Conservation (phyloP, 2,329 filamentous ascomycete species). For the Akanthomyces uredinophilus region DNA sequence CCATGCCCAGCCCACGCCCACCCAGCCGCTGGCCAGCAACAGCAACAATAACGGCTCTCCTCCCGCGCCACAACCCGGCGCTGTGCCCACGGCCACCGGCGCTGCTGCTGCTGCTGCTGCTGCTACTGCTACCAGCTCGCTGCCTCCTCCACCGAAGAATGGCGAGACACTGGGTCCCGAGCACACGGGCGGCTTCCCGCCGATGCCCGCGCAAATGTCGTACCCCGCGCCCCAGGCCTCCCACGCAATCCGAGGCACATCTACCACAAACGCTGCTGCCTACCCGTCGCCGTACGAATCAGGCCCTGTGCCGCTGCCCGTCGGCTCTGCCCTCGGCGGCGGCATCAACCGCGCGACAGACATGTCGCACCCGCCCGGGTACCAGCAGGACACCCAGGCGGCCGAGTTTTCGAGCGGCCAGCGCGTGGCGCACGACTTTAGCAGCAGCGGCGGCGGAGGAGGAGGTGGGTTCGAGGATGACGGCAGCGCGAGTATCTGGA, state of each 20-base stretch:
- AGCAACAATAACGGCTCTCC: constrained; percentile 45
- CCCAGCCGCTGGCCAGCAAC: constrained; percentile 36
- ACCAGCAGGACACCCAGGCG: constrained; percentile 51
- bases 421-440: constrained; percentile 30
- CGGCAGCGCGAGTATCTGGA: constrained; percentile 35
- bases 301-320: not conserved
- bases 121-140: not conserved
- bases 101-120: constrained; percentile 1
- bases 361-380: constrained; percentile 48
- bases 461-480: constrained; percentile 38
- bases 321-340: constrained; percentile 16
- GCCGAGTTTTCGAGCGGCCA: constrained; percentile 47
- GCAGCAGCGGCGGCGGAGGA: constrained; percentile 25
- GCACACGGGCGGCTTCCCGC: constrained; percentile 21
- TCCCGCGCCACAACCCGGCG: constrained; percentile 53
- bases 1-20: constrained; percentile 36
- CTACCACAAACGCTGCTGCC: constrained; percentile 25
- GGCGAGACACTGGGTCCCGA: constrained; percentile 34
- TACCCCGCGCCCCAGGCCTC: not conserved
- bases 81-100: constrained; percentile 41
- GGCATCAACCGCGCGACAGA: constrained; percentile 23
- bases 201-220: constrained; percentile 29
- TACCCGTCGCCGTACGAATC: constrained; percentile 9
- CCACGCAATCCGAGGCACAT: constrained; percentile 29
- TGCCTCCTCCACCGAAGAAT: constrained; percentile 49